Conservation (phyloP, 129 eudicot species). For the carrot (Daucus carota) region DH1_v3.0 NC_030386.2:36972501-36973000, state of each 20-base stretch:
- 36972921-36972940: neutral
- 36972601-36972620: conserved; percentile 98
- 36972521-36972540: neutral
- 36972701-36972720: conserved; percentile 81
- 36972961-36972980: neutral
- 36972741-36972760: conserved; percentile 94
- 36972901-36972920: neutral
- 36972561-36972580: neutral
- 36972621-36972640: conserved; percentile 70
- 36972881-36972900: neutral
- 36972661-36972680: conserved; percentile 84
- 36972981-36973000: neutral
- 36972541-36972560: neutral
- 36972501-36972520: neutral
- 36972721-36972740: conserved; percentile 78
- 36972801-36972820: conserved; percentile 85
- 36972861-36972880: neutral
- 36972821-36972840: neutral
- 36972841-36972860: neutral
- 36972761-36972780: conserved; percentile 84
- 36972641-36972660: conserved; percentile 94
- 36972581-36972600: conserved; percentile 48
- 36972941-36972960: neutral
- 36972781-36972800: conserved; percentile 86
- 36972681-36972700: conserved; percentile 79